Base-by-base conservation (phyloP, 2,329 filamentous ascomycete genomes). In the Stromatinia cepivora region DNA sequence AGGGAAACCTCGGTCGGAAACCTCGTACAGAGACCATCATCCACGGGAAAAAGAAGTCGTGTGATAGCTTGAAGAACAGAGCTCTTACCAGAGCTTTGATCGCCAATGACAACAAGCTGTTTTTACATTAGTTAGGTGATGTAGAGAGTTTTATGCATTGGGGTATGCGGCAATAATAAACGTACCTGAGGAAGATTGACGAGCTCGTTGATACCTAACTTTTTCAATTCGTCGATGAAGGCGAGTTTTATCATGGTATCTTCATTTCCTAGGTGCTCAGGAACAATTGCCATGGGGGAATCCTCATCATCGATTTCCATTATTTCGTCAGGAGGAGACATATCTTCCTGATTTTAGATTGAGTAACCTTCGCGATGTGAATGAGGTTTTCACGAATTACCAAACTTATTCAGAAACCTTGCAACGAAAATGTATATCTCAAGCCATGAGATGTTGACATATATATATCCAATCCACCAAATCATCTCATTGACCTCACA, bases 21-120 rank as follows among this genome's bases (percentile, higher is more conserved):
- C 4, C 48, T 34, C 5, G 62, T 65, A 17, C 62, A 65, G 45
- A 63, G 45, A 42, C 71, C 67, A 20, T 75, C 76, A 28, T 79
- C 74, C 1, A 78, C 75, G 36, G 81, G 81, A 66, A 83, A 81
- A 0, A 77, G 77, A 8, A 82, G 71, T 1, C 75, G 73, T 2
- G 80, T 81, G 57, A 80, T 28, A 48, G 77, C 72, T 73, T 80
- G 72, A 42, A 80, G 70, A 39, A 78, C 69, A 11, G 74, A 81
- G 31, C 71, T 78, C 72, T 77, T 80, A 0, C 81, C 81, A n/a
- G 77, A 78, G 0, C 78, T 81, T 68, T 82, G 80, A 61, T 82
- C 81, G 4, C 81, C 81, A 17, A 79, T 76, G 17, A 81, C 80
- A 1, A 81, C 79, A 0, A 81, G 70, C 73, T 73, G 20, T 22